A percentile compares a stretch with the other conserved stretches of the same genome.
Conservation (phyloP, 257 asterid species). For the Nicotiana benthamiana region DNA sequence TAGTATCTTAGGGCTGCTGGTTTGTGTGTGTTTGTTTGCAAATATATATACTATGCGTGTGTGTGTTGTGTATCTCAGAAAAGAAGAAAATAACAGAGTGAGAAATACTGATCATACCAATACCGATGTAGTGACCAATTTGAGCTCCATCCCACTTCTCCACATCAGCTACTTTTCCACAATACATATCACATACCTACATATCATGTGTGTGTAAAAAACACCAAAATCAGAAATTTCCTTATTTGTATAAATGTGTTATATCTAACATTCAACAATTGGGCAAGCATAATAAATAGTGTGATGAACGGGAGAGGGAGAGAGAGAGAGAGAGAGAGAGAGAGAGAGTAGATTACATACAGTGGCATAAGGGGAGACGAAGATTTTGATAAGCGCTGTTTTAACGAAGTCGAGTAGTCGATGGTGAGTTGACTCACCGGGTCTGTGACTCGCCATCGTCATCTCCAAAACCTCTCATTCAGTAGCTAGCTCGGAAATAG, state of each 20-base stretch:
- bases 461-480: not conserved
- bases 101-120: slow-evolving; percentile 36
- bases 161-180: slow-evolving; percentile 77
- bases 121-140: slow-evolving; percentile 93
- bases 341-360: slow-evolving; percentile 21
- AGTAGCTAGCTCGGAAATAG: no score
- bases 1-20: no score
- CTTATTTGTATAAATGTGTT: not conserved
- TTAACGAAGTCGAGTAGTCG: slow-evolving; percentile 75
- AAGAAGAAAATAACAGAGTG: not conserved
- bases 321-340: not conserved
- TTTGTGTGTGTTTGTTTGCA: no score
- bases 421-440: slow-evolving; percentile 55
- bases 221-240: not conserved
- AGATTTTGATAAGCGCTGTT: slow-evolving; percentile 70
- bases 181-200: slow-evolving; percentile 82
- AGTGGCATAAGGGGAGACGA: slow-evolving; percentile 85
- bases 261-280: not conserved
- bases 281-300: not conserved
- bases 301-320: not conserved
- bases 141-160: slow-evolving; percentile 90
- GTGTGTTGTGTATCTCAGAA: not conserved
- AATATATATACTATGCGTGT: not conserved
- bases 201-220: not conserved
- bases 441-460: slow-evolving; percentile 35